These are phyloP conservation scores for Lyophyllum atratum DNA, from an alignment of 768 basidiomycete genomes.

Conservation along the genomic window DNA sequence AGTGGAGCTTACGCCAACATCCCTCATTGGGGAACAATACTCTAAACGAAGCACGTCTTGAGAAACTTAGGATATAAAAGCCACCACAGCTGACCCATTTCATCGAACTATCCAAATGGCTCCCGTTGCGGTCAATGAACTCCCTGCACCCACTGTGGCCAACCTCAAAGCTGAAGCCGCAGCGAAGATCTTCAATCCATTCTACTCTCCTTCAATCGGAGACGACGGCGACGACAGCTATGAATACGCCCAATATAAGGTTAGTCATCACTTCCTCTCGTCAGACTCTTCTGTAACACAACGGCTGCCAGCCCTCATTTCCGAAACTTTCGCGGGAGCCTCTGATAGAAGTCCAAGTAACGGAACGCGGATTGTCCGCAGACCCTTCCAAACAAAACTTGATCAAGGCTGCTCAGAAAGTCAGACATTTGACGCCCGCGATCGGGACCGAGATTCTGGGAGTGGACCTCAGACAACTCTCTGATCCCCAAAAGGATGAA, in stretches of 20 bases:
- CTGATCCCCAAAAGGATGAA: constrained; percentile 74
- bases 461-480: constrained; percentile 71
- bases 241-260: constrained; percentile 49
- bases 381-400: constrained; percentile 71
- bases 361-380: constrained; percentile 67
- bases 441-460: constrained; percentile 79
- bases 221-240: constrained; percentile 56
- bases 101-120: constrained; percentile 17
- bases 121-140: constrained; percentile 19
- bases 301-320: constrained; percentile 65
- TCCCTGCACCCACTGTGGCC: neutral
- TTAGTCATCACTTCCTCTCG: neutral
- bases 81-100: neutral
- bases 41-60: neutral
- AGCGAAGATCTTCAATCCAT: constrained; percentile 52
- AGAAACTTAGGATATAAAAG: neutral
- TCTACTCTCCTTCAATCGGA: constrained; percentile 62
- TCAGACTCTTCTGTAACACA: neutral
- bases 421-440: constrained; percentile 66
- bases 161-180: constrained; percentile 10
- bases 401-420: constrained; percentile 63
- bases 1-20: neutral
- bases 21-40: constrained; percentile 1
- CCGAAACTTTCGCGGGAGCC: constrained; percentile 68
- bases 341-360: constrained; percentile 55